Evolutionary conservation across 306 rosid species (phyloP).

Genomic region (Ammopiptanthus mongolicus): DNA sequence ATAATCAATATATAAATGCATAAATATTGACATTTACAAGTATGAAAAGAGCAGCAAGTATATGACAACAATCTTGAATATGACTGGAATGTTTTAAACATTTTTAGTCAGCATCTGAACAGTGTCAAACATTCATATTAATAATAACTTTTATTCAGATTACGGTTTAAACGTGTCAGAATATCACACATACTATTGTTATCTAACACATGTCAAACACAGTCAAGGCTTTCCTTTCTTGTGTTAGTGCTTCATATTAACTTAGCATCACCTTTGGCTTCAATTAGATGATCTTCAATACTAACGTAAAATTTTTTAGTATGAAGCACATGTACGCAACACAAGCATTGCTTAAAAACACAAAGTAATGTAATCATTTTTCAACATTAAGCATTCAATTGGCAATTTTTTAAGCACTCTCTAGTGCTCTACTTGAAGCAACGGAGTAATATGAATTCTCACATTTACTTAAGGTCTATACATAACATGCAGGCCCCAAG

Average conservation of each 20-base stretch:
- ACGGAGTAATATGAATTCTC: background rate
- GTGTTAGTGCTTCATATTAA: background rate
- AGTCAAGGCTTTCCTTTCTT: background rate
- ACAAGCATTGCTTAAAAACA: background rate
- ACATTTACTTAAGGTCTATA: background rate
- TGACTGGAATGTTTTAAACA: too few relatives aligned
- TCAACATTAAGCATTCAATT: background rate
- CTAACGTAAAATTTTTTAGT: background rate
- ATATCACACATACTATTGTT: background rate
- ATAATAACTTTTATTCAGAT: background rate
- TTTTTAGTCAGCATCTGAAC: too few relatives aligned
- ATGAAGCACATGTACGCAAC: background rate
- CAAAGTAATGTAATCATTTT: background rate
- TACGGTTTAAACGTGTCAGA: background rate
- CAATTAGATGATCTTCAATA: background rate
- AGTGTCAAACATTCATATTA: background rate
- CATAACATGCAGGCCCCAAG: background rate
- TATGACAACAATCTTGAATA: too few relatives aligned
- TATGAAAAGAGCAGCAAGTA: too few relatives aligned
- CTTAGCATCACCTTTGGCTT: background rate
- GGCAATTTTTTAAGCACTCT: background rate
- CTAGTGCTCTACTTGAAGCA: background rate
- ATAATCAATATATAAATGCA: too few relatives aligned
- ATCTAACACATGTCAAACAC: background rate
- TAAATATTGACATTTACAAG: too few relatives aligned